Base-by-base conservation (phyloP, 768 basidiomycete species). In the Trametopsis cervina region DNA sequence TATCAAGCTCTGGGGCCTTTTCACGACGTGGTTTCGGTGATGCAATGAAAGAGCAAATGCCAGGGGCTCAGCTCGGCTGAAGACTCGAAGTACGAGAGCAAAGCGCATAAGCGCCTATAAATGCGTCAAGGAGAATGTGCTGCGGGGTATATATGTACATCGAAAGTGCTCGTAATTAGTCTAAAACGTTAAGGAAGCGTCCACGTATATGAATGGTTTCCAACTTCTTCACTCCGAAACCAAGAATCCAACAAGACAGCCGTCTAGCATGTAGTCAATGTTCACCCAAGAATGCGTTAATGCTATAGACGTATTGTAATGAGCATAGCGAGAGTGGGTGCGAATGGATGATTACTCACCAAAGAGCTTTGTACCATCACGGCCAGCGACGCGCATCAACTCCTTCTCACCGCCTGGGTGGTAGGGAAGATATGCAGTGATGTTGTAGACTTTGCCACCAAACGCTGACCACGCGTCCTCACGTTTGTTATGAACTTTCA, bases 241-340 rank as follows among this genome's bases (percentile, higher is more conserved):
- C 35, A 99, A 69, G 59, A 96, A 89, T 13, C 95, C 95, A 29
- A 99, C 86, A 40, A 96, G 71, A 64, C 91, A 97, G 26, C 81
- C 76, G 61, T 97, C 94, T 18, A 99, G 72, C 90, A 98, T 96
- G 57, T 85, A 85, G 43, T 99, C 95, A n/a, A 77, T 80, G 56
- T 91, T 97, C 25, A 99, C 93, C 95, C 95, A 99, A 3, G 85
- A 89, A 64, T 99, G 95, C 0, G 94, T 97, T 20, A 78, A 66
- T 40, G 86, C 95, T 98, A 54, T 10, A 26, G 27, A 38, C 40
- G 44, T 15, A 45, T 39, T 33, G 46, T 50, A 27, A 38, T 12
- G 15, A n/a, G 23, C 10, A 13, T 27, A 39, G 18, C n/a, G 22
- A 26, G 27, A 13, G 22, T 18, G 15, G 21, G 36, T 40, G 26